Base-by-base conservation (phyloP, 2,329 filamentous ascomycete genomes). In the Calonectria pauciramosa region DNA sequence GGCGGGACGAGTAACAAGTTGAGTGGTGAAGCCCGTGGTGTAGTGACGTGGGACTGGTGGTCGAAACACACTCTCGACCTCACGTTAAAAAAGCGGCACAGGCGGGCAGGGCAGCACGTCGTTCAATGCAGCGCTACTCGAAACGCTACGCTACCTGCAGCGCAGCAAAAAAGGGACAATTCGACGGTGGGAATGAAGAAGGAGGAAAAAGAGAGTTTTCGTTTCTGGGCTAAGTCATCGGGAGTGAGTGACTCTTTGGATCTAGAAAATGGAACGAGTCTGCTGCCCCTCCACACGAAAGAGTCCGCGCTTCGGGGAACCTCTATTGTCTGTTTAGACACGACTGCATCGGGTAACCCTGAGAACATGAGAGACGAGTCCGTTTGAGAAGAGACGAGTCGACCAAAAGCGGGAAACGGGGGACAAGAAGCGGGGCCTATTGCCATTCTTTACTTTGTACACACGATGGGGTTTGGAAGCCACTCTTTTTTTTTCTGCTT, bases 201-300 rank as follows among this genome's bases (percentile, higher is more conserved):
- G 38, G 52, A 23, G 20, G 18, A 47, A 34, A 49, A 49, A 47
- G n/a, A 63, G 56, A 44, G 41, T 41, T 69, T 69, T 69, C 34
- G 60, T 44, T n/a, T 64, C 38, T 44, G 60, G 60, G 36, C 60
- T 47, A 47, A 64, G 60, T 64, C 36, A 64, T 44, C 38, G 60
- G 38, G 60, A 64, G 51, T 63, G 38, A 63, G 64, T 64, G 70
- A 68, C 56, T 51, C 44, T 68, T 72, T 68, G 41, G 52, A 68
- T 72, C 41, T 68, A 41, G 70, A 72, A 60, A 71, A 68, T 72
- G 64, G 70, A 72, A 72, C 70, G 28, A 67, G 67, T 65, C 56
- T 60, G 59, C 59, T 30, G 60, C 64, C 59, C 59, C 71, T 73
- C 71, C 51, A 63, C 71, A 70, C 56, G n/a, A 18, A 4, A 8